Conservation (phyloP, 768 basidiomycete species). For the Rhodocollybia butyracea region DNA sequence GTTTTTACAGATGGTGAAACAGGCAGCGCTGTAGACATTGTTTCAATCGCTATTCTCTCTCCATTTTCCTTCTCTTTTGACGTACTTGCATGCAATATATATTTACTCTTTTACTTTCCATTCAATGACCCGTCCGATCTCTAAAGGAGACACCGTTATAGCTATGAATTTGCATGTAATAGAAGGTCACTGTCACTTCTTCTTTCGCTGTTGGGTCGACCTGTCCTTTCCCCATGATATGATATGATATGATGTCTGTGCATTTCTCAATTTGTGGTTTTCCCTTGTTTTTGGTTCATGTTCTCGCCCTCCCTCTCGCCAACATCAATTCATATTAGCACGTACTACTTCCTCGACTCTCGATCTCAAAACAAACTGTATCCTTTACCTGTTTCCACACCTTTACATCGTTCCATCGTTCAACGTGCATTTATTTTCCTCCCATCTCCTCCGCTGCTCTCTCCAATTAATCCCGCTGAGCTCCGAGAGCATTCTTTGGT, state of each 20-base stretch:
- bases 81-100: conserved; percentile 11
- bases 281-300: neutral
- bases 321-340: neutral
- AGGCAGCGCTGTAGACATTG: conserved; percentile 64
- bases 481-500: too few relatives aligned
- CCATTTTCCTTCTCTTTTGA: conserved; percentile 11
- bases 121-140: conserved; percentile 43
- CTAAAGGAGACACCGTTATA: conserved; percentile 69
- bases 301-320: neutral
- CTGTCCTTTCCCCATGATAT: neutral
- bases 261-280: neutral
- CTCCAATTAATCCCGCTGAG: neutral
- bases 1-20: conserved; percentile 65
- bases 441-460: neutral
- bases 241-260: neutral
- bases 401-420: neutral
- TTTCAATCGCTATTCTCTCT: conserved; percentile 21
- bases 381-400: conserved; percentile 1
- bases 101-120: conserved; percentile 15
- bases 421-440: neutral
- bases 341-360: neutral
- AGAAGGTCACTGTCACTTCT: conserved; percentile 35
- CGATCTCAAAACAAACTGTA: neutral
- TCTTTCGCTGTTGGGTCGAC: neutral
- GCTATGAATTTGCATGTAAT: conserved; percentile 57